Percentiles rank a stretch among this genome's conserved stretches.
phyloP scores from a whole-genome alignment of 768 basidiomycete species.

The Russula earlei region DNA sequence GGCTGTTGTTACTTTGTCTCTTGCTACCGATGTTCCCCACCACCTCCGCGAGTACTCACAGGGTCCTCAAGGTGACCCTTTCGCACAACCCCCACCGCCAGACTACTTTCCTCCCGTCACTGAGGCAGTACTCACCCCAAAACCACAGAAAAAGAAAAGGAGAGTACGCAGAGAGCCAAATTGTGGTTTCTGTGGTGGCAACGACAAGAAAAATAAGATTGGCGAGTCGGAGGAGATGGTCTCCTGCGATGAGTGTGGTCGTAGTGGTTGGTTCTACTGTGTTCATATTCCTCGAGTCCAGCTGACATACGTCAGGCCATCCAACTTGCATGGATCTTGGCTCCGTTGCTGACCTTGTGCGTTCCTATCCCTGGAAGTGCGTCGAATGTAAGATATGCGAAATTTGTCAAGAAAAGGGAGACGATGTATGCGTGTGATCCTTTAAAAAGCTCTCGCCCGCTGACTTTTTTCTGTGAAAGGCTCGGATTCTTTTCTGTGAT shows the following conservation, averaged over 20 bases:
- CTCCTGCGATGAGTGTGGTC: slow-evolving; percentile 73
- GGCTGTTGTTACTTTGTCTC: slow-evolving; percentile 13
- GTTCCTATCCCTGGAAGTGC: slow-evolving; percentile 78
- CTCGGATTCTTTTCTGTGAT: slow-evolving; percentile 84
- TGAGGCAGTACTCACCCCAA: slow-evolving; percentile 30
- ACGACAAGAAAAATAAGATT: slow-evolving; percentile 46
- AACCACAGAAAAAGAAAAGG: slow-evolving; percentile 39
- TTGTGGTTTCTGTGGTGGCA: slow-evolving; percentile 75
- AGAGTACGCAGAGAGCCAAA: slow-evolving; percentile 45
- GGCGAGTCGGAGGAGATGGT: slow-evolving; percentile 59
- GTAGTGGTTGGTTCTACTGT: slow-evolving; percentile 52
- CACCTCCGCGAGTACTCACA: slow-evolving; percentile 47
- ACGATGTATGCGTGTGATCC: slow-evolving; percentile 57
- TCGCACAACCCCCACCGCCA: slow-evolving; percentile 53
- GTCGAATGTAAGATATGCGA: slow-evolving; percentile 90
- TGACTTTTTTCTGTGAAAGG: slow-evolving; percentile 35
- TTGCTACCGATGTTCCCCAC: slow-evolving; percentile 15
- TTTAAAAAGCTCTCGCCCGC: slow-evolving; percentile 12
- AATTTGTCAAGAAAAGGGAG: slow-evolving; percentile 73
- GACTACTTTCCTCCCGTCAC: slow-evolving; percentile 41
- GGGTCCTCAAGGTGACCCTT: slow-evolving; percentile 76
- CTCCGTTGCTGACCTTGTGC: slow-evolving; percentile 49
- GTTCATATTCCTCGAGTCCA: background rate
- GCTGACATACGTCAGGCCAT: slow-evolving; percentile 47
- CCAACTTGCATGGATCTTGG: slow-evolving; percentile 71